phyloP scores from a whole-genome alignment of 2,329 filamentous ascomycete genomes.

The Penicillium sclerotiorum region DNA sequence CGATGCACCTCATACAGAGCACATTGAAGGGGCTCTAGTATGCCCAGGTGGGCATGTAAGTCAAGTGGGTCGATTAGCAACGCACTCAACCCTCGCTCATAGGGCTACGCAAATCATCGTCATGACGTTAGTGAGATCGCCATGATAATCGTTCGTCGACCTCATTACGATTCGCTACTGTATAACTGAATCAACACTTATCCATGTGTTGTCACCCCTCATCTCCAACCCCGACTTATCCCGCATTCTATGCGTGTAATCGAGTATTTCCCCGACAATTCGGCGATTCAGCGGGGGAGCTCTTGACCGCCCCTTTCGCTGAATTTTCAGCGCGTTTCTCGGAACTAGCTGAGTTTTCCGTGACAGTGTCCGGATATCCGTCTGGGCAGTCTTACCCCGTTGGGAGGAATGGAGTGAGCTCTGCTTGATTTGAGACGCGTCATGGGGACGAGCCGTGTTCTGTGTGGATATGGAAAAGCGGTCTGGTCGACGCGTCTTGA shows the following conservation, averaged over 20 bases:
- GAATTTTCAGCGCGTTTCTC: slow-evolving; percentile 24
- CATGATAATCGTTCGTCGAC: not conserved
- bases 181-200: no score
- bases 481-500: not conserved
- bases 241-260: slow-evolving; percentile 3
- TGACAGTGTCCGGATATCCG: not conserved
- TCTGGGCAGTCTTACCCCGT: not conserved
- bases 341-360: slow-evolving; percentile 10
- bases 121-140: slow-evolving; percentile 2
- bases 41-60: not conserved
- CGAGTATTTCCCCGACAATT: slow-evolving; percentile 18
- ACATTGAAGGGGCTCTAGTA: not conserved
- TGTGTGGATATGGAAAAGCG: slow-evolving; percentile 5
- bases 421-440: slow-evolving; percentile 17
- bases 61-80: slow-evolving; percentile 1
- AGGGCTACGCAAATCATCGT: slow-evolving; percentile 4
- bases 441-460: slow-evolving; percentile 21
- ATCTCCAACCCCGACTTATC: slow-evolving; percentile 1
- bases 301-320: slow-evolving; percentile 15
- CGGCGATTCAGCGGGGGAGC: not conserved
- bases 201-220: no score
- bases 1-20: no score
- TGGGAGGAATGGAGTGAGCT: not conserved
- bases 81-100: no score
- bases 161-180: no score